phyloP scores from a whole-genome alignment of 805 yeast genomes.

The Sungouiozyma intestinalis region DNA sequence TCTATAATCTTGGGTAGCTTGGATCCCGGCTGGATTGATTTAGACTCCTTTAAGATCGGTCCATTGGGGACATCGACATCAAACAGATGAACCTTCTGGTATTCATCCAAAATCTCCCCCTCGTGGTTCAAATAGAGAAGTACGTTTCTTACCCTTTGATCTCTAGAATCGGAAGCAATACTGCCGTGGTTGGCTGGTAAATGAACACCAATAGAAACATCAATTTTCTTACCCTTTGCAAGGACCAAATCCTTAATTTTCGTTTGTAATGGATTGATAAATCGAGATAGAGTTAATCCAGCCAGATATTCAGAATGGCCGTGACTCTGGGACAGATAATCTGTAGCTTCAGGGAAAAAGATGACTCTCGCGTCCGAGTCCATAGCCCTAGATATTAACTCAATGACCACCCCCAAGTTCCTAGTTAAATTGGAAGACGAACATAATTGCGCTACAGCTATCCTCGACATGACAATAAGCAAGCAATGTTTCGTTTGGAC shows the following conservation, averaged over 20 bases:
- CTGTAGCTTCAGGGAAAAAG: conserved; percentile 90
- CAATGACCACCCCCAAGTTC: conserved; percentile 51
- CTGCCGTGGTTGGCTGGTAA: conserved; percentile 44
- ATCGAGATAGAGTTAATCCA: conserved; percentile 30
- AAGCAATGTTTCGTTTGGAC: too few species aligned
- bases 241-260: conserved; percentile 35
- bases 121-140: conserved; percentile 55
- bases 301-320: conserved; percentile 56
- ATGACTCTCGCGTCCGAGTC: conserved; percentile 51
- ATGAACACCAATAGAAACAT: conserved; percentile 82
- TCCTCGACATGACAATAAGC: conserved; percentile 11
- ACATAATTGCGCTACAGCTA: conserved; percentile 83
- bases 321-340: conserved; percentile 67
- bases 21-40: conserved; percentile 72
- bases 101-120: conserved; percentile 59
- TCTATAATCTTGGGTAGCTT: conserved; percentile 43
- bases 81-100: conserved; percentile 81
- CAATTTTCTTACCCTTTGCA: conserved; percentile 34
- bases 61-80: conserved; percentile 78
- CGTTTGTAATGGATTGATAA: conserved; percentile 36
- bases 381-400: conserved; percentile 56
- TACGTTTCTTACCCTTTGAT: conserved; percentile 53
- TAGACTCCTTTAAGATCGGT: conserved; percentile 67
- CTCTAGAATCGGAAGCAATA: conserved; percentile 7
- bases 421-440: conserved; percentile 52